A percentile compares a stretch with the other conserved stretches of the same genome.
Evolutionary conservation across 1,139 yeast genomes (phyloP).

Genomic region (Kodamaea alishanica): DNA sequence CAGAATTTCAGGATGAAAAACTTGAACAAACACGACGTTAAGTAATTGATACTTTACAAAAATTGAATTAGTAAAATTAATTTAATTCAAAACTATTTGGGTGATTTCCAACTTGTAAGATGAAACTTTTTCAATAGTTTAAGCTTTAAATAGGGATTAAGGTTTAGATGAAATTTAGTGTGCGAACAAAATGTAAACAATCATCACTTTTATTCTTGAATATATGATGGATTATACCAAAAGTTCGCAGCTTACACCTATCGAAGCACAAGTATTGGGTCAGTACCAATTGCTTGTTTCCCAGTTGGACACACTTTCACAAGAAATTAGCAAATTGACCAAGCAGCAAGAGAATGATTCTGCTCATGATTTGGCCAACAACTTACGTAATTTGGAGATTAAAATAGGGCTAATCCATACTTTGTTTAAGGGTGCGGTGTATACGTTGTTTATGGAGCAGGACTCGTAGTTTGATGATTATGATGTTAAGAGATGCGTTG

Average conservation of each 20-base stretch:
- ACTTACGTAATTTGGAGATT: conserved; percentile 55
- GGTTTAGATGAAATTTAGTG: conserved; percentile 1
- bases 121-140: no score
- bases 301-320: conserved; percentile 34
- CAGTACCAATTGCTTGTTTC: conserved; percentile 48
- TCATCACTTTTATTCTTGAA: neutral
- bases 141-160: neutral
- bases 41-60: no score
- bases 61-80: no score
- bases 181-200: neutral
- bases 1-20: neutral
- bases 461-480: conserved; percentile 12
- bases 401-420: conserved; percentile 65
- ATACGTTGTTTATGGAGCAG: conserved; percentile 49
- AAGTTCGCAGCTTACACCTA: conserved; percentile 28
- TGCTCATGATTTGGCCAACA: conserved; percentile 38
- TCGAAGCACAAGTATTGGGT: conserved; percentile 39
- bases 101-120: no score
- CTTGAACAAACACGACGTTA: no score
- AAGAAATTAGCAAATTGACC: conserved; percentile 31
- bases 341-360: conserved; percentile 15
- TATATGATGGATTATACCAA: conserved; percentile 26
- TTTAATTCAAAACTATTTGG: no score
- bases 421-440: conserved; percentile 65
- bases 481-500: neutral